A percentile compares a stretch with the other conserved stretches of the same genome.
Evolutionary conservation across 1,284 basidiomycete genomes (phyloP).

Genomic region (Leccinum subatratum): DNA sequence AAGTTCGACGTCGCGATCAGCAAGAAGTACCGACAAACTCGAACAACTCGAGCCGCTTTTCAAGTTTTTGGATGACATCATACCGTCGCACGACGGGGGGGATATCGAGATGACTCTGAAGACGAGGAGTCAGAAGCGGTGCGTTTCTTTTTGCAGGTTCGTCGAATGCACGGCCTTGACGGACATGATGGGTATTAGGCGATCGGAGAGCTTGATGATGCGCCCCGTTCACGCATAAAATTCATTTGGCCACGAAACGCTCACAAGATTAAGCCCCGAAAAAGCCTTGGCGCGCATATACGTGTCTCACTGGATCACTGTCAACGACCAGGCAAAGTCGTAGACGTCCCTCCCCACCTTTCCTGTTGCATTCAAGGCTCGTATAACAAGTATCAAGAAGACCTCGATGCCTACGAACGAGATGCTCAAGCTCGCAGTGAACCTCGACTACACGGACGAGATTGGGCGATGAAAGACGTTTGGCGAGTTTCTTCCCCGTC

Average conservation of each 20-base stretch:
- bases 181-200: constrained; percentile 29
- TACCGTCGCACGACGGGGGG: constrained; percentile 53
- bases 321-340: constrained; percentile 59
- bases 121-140: constrained; percentile 47
- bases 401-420: constrained; percentile 56
- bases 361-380: constrained; percentile 81
- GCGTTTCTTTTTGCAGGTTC: constrained; percentile 1
- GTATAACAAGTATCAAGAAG: constrained; percentile 67
- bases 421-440: constrained; percentile 75
- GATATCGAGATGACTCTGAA: constrained; percentile 38
- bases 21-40: constrained; percentile 60
- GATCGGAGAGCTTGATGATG: constrained; percentile 43
- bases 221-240: no score
- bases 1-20: constrained; percentile 66
- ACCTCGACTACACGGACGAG: constrained; percentile 91
- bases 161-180: background rate
- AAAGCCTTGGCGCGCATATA: no score
- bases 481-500: constrained; percentile 94
- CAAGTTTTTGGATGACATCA: constrained; percentile 59
- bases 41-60: constrained; percentile 59
- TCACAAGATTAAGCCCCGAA: no score
- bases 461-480: constrained; percentile 86
- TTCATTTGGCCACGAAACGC: no score
- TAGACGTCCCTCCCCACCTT: constrained; percentile 80
- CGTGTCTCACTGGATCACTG: no score